Percentiles rank a stretch among this genome's conserved stretches.
These are phyloP conservation scores for Paraphaeosphaeria sporulosa DNA, from an alignment of 2,329 filamentous ascomycete genomes.

Conservation along the genomic window DNA sequence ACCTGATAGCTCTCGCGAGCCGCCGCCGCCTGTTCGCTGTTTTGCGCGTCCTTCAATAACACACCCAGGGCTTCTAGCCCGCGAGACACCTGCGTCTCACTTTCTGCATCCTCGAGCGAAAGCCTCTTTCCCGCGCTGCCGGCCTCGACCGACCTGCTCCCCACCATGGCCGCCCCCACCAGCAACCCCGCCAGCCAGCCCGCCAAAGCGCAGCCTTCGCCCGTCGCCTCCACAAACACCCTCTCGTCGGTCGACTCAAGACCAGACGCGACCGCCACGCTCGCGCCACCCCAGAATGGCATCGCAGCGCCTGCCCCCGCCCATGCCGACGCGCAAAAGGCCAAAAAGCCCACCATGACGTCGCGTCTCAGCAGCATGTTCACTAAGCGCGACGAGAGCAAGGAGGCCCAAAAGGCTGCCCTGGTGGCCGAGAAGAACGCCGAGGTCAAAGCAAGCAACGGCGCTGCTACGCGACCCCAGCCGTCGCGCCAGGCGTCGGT, in stretches of 20 bases:
- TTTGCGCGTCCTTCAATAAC: constrained; percentile 48
- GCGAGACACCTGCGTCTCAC: constrained; percentile 50
- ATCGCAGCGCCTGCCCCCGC: neutral
- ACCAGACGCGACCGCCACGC: constrained; percentile 41
- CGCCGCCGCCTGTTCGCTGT: constrained; percentile 41
- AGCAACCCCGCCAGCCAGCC: constrained; percentile 35
- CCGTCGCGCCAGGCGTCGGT: constrained; percentile 42
- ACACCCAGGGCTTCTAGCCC: constrained; percentile 48
- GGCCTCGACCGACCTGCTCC: constrained; percentile 19
- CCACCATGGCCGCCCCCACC: constrained; percentile 44
- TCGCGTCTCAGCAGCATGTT: constrained; percentile 54
- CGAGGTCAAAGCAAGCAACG: constrained; percentile 37
- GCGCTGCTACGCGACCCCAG: constrained; percentile 33
- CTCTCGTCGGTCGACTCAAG: constrained; percentile 49
- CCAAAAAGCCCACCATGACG: constrained; percentile 53
- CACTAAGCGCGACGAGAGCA: constrained; percentile 36
- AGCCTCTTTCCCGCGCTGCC: constrained; percentile 15
- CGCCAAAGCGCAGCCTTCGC: constrained; percentile 36
- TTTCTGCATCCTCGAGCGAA: constrained; percentile 11
- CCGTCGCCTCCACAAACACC: constrained; percentile 45
- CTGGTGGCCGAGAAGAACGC: constrained; percentile 32
- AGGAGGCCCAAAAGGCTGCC: constrained; percentile 34
- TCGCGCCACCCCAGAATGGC: constrained; percentile 36
- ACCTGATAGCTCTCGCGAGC: constrained; percentile 40
- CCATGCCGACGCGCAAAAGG: constrained; percentile 43